A percentile compares a stretch with the other conserved stretches of the same genome.
Conservation (phyloP, 352 stramenopile genomes). For the Discostella stelligera region DNA sequence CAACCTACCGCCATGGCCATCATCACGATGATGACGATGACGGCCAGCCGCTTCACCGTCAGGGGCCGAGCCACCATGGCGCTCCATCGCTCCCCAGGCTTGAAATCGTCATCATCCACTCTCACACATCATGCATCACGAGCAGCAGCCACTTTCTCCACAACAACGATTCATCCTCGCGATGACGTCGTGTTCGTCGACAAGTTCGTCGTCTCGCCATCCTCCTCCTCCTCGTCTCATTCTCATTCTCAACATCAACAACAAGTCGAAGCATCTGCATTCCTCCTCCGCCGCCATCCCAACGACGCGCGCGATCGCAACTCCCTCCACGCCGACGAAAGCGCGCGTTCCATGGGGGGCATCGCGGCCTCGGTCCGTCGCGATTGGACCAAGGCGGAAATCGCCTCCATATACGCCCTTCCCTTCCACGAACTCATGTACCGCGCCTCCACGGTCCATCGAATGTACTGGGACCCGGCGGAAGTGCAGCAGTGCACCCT, state of each 20-base stretch:
- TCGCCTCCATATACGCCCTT: slow-evolving; percentile 91
- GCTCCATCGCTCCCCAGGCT: slow-evolving; percentile 7
- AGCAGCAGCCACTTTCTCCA: slow-evolving; percentile 18
- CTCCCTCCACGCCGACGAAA: slow-evolving; percentile 62
- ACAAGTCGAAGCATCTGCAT: not conserved
- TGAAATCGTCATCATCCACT: not conserved
- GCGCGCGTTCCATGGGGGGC: slow-evolving; percentile 72
- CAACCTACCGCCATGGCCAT: not conserved
- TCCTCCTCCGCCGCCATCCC: slow-evolving; percentile 48
- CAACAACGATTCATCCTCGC: too few species aligned
- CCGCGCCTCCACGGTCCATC: slow-evolving; percentile 92
- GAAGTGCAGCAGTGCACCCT: slow-evolving; percentile 98
- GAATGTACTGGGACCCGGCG: slow-evolving; percentile 95
- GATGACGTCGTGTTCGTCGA: slow-evolving; percentile 33
- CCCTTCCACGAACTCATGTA: slow-evolving; percentile 97
- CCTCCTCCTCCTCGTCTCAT: slow-evolving; percentile 7
- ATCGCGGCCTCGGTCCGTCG: slow-evolving; percentile 79
- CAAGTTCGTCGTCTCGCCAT: slow-evolving; percentile 28
- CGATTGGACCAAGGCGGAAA: slow-evolving; percentile 94
- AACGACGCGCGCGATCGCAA: slow-evolving; percentile 75
- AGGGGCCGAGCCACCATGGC: slow-evolving; percentile 19
- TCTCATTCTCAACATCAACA: not conserved
- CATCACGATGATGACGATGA: slow-evolving; percentile 16
- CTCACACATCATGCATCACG: not conserved
- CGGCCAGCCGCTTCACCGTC: slow-evolving; percentile 19